Conservation (phyloP, 805 yeast genomes). For the Yarrowia porcina region DNA sequence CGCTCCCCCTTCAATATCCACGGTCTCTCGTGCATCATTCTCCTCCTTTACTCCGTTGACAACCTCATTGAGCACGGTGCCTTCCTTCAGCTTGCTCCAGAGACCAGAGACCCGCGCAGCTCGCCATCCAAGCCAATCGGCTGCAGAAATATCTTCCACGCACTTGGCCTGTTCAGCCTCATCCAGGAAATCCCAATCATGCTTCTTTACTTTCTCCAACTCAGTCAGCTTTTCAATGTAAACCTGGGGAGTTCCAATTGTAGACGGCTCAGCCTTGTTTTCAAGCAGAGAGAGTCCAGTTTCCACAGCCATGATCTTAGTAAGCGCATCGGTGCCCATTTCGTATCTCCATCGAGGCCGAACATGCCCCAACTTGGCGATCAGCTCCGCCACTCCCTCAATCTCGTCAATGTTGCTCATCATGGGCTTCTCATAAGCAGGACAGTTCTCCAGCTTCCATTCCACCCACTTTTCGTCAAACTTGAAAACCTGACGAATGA, state of each 20-base stretch:
- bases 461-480: constrained; percentile 36
- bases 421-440: constrained; percentile 33
- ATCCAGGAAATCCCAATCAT: constrained; percentile 24
- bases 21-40: neutral
- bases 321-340: constrained; percentile 38
- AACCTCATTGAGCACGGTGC: neutral
- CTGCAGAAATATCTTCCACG: constrained; percentile 29
- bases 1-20: neutral
- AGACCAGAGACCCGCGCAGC: constrained; percentile 40
- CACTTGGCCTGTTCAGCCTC: constrained; percentile 30
- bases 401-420: constrained; percentile 9
- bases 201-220: constrained; percentile 21
- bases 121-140: constrained; percentile 47
- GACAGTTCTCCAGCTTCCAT: constrained; percentile 38
- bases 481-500: constrained; percentile 1
- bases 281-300: constrained; percentile 43
- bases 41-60: neutral
- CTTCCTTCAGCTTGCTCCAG: constrained; percentile 41
- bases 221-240: constrained; percentile 27
- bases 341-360: constrained; percentile 34
- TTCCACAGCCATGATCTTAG: constrained; percentile 42
- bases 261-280: constrained; percentile 30
- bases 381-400: constrained; percentile 23
- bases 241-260: constrained; percentile 30
- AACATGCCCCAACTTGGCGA: constrained; percentile 24